Evolutionary conservation across 2,329 filamentous ascomycete species (phyloP).

Genomic region (Stagonosporopsis tanaceti): DNA sequence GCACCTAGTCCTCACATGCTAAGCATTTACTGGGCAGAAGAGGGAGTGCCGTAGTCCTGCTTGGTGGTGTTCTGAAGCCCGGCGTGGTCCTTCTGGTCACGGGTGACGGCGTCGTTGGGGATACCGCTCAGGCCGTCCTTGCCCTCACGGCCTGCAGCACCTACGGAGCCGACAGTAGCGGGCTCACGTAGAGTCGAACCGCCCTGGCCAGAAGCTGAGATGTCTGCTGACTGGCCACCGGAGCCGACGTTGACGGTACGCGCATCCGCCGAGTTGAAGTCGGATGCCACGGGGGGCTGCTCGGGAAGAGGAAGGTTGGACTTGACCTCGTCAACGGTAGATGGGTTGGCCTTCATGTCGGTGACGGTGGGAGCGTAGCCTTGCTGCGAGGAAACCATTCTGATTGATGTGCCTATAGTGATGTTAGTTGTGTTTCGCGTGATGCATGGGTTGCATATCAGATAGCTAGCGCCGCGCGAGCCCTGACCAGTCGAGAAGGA

Average conservation of each 20-base stretch:
- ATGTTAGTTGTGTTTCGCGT: not conserved
- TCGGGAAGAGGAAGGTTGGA: conserved; percentile 82
- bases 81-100: conserved; percentile 54
- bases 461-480: not conserved
- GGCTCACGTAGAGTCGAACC: conserved; percentile 55
- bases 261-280: conserved; percentile 78
- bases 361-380: conserved; percentile 29
- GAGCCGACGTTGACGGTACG: conserved; percentile 75
- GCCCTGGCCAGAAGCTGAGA: conserved; percentile 46
- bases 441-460: not conserved
- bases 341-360: conserved; percentile 39
- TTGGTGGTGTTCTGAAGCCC: conserved; percentile 52
- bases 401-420: conserved; percentile 9
- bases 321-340: conserved; percentile 72
- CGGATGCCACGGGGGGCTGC: conserved; percentile 75
- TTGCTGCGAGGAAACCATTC: conserved; percentile 39
- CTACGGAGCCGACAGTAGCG: conserved; percentile 58
- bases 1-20: not conserved
- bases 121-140: conserved; percentile 64
- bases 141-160: conserved; percentile 68
- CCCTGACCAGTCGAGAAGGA: not conserved
- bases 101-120: conserved; percentile 67
- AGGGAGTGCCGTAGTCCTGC: conserved; percentile 13
- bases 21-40: conserved; percentile 7
- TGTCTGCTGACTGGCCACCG: conserved; percentile 59